A percentile compares a stretch with the other conserved stretches of the same genome.
phyloP scores from a whole-genome alignment of 176 grass and related monocot species.

The Aegilops sharonensis region DNA sequence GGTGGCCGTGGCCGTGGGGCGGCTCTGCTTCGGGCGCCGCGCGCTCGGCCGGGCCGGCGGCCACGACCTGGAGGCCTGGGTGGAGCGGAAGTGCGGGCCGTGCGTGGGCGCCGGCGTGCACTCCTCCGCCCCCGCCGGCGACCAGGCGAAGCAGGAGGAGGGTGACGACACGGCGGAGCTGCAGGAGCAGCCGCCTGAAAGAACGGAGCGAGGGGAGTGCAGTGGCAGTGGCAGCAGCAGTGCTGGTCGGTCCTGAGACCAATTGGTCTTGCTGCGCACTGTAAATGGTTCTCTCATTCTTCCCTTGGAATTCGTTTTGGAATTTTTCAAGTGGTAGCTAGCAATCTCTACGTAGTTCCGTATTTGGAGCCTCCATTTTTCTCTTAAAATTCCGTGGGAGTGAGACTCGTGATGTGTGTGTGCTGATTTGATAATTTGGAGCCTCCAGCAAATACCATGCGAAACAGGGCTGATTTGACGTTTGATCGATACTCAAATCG shows the following conservation, averaged over 20 bases:
- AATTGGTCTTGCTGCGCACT: neutral
- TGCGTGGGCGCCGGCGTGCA: slow-evolving; percentile 45
- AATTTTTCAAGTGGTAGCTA: neutral
- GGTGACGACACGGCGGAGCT: neutral
- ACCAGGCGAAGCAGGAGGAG: slow-evolving; percentile 6
- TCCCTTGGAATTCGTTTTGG: neutral
- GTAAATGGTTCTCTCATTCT: neutral
- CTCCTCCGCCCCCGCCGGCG: neutral
- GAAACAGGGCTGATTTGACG: slow-evolving; percentile 26
- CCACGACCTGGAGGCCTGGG: slow-evolving; percentile 56
- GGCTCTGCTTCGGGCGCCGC: slow-evolving; percentile 59
- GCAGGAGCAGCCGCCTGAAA: neutral
- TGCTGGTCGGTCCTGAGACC: neutral
- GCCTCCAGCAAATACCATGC: neutral
- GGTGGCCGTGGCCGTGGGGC: slow-evolving; percentile 48
- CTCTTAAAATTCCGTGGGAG: neutral
- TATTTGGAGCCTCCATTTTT: neutral
- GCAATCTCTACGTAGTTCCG: neutral
- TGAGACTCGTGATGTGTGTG: no score
- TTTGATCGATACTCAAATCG: neutral
- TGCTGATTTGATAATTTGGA: neutral
- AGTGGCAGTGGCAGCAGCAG: neutral
- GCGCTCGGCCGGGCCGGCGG: slow-evolving; percentile 28
- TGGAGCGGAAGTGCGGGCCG: slow-evolving; percentile 56
- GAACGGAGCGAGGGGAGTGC: neutral